Evolutionary conservation across 306 rosid species (phyloP).

Genomic region (Acacia melanoxylon): DNA sequence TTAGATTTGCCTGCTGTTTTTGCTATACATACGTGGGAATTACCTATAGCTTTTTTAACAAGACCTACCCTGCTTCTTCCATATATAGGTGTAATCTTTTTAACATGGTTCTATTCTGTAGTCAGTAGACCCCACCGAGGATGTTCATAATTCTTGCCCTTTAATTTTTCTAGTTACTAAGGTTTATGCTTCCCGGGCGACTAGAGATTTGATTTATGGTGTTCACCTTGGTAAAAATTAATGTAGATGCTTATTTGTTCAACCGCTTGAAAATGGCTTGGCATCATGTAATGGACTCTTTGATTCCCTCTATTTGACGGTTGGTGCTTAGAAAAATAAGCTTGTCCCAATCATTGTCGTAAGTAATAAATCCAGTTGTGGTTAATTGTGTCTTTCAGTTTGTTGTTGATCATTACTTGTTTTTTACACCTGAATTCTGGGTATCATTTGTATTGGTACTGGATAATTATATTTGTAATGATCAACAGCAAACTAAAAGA

Average conservation of each 20-base stretch:
- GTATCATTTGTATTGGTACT: not conserved
- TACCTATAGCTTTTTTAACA: not conserved
- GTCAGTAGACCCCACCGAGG: not conserved
- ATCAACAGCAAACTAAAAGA: no score
- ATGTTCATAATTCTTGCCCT: not conserved
- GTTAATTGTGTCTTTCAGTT: not conserved
- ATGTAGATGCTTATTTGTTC: not conserved
- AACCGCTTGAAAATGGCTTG: not conserved
- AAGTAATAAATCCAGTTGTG: not conserved
- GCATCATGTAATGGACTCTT: not conserved
- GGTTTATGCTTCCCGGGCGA: not conserved
- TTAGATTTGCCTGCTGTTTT: no score
- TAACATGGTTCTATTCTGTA: not conserved
- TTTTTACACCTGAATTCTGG: not conserved
- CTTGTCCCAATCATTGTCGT: not conserved
- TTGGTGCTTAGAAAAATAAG: not conserved
- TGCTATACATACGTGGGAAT: not conserved
- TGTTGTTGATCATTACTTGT: not conserved
- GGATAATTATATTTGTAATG: not conserved
- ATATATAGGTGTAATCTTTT: not conserved
- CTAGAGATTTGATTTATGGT: not conserved
- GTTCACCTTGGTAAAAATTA: not conserved
- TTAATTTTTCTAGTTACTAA: not conserved
- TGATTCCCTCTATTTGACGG: not conserved
- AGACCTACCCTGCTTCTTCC: not conserved